Conservation (phyloP, 495 filamentous ascomycete genomes). For the Trichoderma reesei region DNA sequence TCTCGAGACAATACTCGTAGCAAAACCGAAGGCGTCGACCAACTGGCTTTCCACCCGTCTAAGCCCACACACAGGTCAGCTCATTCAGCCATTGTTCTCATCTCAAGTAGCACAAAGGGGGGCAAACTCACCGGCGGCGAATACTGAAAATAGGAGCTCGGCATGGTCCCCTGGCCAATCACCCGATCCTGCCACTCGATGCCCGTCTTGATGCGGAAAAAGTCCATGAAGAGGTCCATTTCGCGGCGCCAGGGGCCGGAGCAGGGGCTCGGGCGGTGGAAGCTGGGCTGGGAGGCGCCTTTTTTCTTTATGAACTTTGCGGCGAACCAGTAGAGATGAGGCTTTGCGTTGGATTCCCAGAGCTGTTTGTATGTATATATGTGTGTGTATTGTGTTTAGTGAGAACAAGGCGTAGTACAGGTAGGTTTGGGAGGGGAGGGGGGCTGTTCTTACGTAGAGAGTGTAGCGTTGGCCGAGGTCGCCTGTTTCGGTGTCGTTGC, state of each 20-base stretch:
- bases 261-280: slow-evolving; percentile 19
- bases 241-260: slow-evolving; percentile 24
- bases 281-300: slow-evolving; percentile 17
- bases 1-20: slow-evolving; percentile 5
- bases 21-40: slow-evolving; percentile 15
- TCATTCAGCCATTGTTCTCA: too few species aligned
- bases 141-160: slow-evolving; percentile 22
- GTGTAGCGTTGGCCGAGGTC: slow-evolving; percentile 24
- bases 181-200: slow-evolving; percentile 46
- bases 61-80: neutral
- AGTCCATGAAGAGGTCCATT: slow-evolving; percentile 38
- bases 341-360: slow-evolving; percentile 36
- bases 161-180: slow-evolving; percentile 9
- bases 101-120: too few species aligned
- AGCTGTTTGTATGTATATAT: slow-evolving; percentile 21
- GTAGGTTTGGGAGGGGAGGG: too few species aligned
- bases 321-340: slow-evolving; percentile 31
- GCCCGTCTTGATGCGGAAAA: slow-evolving; percentile 48
- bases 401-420: too few species aligned
- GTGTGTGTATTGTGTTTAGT: neutral
- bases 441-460: slow-evolving; percentile 28
- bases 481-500: slow-evolving; percentile 18
- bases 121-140: slow-evolving; percentile 26
- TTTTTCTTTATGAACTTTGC: slow-evolving; percentile 28
- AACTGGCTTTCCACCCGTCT: slow-evolving; percentile 31